These are phyloP conservation scores for Pistacia atlantica DNA, from an alignment of 345 rosid genomes.

Conservation along the genomic window DNA sequence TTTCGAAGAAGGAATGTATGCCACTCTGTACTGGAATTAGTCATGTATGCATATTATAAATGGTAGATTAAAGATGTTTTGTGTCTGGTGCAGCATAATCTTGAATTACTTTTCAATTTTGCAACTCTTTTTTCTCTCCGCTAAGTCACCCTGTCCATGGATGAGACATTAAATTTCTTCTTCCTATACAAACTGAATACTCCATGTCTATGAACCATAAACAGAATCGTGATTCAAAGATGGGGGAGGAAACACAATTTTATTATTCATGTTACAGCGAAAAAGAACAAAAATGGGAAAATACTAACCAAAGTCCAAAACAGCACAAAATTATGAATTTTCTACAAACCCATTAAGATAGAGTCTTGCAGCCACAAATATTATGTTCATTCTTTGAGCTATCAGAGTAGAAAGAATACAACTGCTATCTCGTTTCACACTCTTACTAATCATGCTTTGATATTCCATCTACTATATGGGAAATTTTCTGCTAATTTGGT, in stretches of 20 bases:
- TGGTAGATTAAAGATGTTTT: too few species aligned
- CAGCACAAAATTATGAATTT: too few species aligned
- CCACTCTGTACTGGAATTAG: neutral
- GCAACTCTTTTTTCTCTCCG: neutral
- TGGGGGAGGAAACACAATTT: neutral
- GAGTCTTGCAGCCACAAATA: too few species aligned
- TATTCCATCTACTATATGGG: neutral
- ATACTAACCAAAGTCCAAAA: too few species aligned
- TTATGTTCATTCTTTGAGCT: too few species aligned
- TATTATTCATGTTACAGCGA: too few species aligned
- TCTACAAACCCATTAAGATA: too few species aligned
- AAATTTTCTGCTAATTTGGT: constrained; percentile 8
- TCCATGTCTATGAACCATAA: too few species aligned
- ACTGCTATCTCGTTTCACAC: too few species aligned
- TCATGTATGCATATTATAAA: neutral
- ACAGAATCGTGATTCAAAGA: neutral
- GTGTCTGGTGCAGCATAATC: neutral
- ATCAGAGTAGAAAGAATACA: neutral
- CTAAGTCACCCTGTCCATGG: neutral
- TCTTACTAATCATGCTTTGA: neutral
- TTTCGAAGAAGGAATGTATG: neutral
- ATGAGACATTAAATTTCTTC: neutral
- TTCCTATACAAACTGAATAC: neutral
- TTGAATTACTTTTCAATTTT: neutral
- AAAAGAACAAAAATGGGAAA: too few species aligned